A percentile compares a stretch with the other conserved stretches of the same genome.
These are phyloP conservation scores for Physaria fendleri DNA, from an alignment of 345 rosid species.

Conservation along the genomic window DNA sequence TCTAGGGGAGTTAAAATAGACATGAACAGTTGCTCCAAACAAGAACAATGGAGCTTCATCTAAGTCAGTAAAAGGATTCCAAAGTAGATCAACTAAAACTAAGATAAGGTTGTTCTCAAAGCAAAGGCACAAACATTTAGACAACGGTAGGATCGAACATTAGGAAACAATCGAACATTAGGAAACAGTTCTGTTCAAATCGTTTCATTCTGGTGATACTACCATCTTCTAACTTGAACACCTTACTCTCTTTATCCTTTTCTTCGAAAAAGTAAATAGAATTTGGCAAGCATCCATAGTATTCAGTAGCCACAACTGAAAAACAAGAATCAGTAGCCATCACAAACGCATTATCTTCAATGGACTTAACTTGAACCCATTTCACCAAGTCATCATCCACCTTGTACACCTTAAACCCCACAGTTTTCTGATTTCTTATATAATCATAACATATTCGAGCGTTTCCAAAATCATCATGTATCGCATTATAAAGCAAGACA, in stretches of 20 bases:
- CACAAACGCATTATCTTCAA: constrained; percentile 19
- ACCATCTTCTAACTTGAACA: not conserved
- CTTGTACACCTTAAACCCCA: constrained; percentile 31
- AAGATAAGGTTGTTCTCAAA: too few relatives aligned
- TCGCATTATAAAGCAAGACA: too few relatives aligned
- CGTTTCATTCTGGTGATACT: not conserved
- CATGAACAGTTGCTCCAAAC: too few relatives aligned
- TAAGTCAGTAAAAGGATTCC: too few relatives aligned
- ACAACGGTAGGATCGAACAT: not conserved
- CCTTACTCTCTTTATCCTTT: not conserved
- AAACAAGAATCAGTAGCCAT: constrained; percentile 23
- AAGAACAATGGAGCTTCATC: too few relatives aligned
- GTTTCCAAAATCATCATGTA: too few relatives aligned
- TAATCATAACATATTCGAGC: too few relatives aligned
- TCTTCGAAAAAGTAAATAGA: constrained; percentile 9
- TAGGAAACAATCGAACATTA: not conserved
- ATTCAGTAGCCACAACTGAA: constrained; percentile 23
- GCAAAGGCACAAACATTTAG: too few relatives aligned
- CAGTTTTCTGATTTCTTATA: too few relatives aligned
- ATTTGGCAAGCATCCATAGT: not conserved
- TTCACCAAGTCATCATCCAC: constrained; percentile 22
- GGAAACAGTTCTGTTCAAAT: not conserved
- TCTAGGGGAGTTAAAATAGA: too few relatives aligned
- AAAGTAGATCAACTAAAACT: too few relatives aligned
- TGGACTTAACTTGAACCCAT: constrained; percentile 24